Base-by-base conservation (phyloP, 495 filamentous ascomycete species). In the Aspergillus leporis region DNA sequence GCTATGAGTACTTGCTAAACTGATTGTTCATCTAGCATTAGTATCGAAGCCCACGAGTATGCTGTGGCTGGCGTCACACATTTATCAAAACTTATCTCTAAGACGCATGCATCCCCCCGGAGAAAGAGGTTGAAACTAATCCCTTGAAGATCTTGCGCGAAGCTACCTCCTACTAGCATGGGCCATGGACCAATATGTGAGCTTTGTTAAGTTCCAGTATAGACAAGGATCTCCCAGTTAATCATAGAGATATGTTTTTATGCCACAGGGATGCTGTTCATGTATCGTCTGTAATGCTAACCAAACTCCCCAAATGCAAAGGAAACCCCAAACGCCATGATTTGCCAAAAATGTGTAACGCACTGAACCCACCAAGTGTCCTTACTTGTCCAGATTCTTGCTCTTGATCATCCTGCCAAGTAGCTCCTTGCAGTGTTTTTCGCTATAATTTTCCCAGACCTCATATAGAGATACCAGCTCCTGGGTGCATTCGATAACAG, bases 381-480 rank as follows among this genome's bases (percentile, higher is more conserved):
- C 34, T 81, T 72, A 91, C 63, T 90, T 90, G 60, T 93, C 91
- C 54, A 96, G 71, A n/a, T 86, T 87, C 66, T 90, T 81, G 28
- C 84, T 87, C 74, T 94, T 96, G 52, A 97, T 84, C 76, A 93
- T 92, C 43, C 91, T 81, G 22, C 83, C 86, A 63, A 98, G 87
- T 59, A 90, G 80, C 58, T 90, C 88, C 69, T 87, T 90, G 65
- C 85, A 89, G 18, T 76, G 75, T 73, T 94, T 93, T 66, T 98
- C 93, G 61, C 86, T 90, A 66, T 93, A 97, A 64, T 85, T 81
- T 69, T 98, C 94, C 80, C 92, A 91, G 32, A 91, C 83, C 71
- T 96, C 92, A 73, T 98, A 98, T 60, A 98, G 83, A 4, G 92
- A 95, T 43, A 98, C 91, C 52, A 98, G 82, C 76, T 98, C 95